Evolutionary conservation across 2,329 filamentous ascomycete species (phyloP).

Genomic region (Apiospora pterosperma): DNA sequence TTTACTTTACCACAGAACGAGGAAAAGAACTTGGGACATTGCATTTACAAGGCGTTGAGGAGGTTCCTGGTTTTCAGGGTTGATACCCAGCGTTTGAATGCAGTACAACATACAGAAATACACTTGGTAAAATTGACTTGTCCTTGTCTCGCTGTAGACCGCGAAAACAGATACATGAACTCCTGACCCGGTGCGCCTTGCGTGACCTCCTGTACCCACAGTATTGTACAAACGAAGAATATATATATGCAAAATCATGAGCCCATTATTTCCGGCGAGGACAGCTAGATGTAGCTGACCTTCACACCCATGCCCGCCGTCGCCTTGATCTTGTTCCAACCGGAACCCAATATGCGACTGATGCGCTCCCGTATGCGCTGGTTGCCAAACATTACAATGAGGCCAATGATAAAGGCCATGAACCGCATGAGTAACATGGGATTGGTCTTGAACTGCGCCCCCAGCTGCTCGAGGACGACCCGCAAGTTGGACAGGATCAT

Average conservation of each 20-base stretch:
- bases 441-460: conserved; percentile 50
- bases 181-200: neutral
- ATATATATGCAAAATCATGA: neutral
- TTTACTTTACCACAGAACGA: neutral
- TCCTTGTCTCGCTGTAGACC: neutral
- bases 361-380: conserved; percentile 73
- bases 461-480: conserved; percentile 48
- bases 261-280: neutral
- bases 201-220: neutral
- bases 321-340: conserved; percentile 76
- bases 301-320: conserved; percentile 97
- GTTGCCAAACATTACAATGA: conserved; percentile 73
- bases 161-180: neutral
- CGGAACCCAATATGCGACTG: conserved; percentile 61
- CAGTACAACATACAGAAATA: neutral
- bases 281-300: conserved; percentile 83
- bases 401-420: conserved; percentile 74
- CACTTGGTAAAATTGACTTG: neutral
- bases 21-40: neutral
- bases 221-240: neutral
- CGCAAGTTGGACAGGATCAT: conserved; percentile 52
- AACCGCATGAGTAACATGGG: conserved; percentile 57
- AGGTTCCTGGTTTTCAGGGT: conserved; percentile 1
- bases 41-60: conserved; percentile 1
- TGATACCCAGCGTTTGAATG: neutral